Evolutionary conservation across 2,329 filamentous ascomycete species (phyloP), one percentile per base, ranked within the genome.

Genomic region (Fusarium subglutinans): DNA sequence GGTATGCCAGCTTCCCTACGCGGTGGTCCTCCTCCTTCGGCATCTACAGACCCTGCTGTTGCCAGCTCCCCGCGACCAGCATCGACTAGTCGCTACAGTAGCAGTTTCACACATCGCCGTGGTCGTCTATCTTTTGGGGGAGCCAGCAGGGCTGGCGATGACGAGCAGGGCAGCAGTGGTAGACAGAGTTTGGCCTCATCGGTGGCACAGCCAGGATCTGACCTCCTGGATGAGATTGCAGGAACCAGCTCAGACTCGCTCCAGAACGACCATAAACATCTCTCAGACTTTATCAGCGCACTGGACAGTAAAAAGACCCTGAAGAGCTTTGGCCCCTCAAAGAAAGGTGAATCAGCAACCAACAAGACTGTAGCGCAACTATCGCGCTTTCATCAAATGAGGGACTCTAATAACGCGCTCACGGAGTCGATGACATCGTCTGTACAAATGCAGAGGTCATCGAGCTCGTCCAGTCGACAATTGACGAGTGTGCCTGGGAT

Each of bases 351-450:
- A 73, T 90, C 91, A 30, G 89, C 92, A 2, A 92, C 92, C 54
- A 93, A 93, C 79, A 90, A 90, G 73, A 95, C 94, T 0, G 92
- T 91, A 41, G 93, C 93, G 47, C 93, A 96, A 75, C 87, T 98
- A 45, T 93, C 91, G 28, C 94, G 93, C 77, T 98, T 96, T 79
- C 94, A 96, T 77, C 89, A 90, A 66, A 96, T 98, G 93, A 90
- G 91, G 74, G 96, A 98, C 69, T 95, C 94, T 2, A 95, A 98
- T 79, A 93, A 94, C 63, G 93, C 91, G 10, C 87, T 99, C 45
- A 97, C 94, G 1, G 96, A 99, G 61, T 98, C 95, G 2, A 94
- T 99, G 88, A 94, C 94, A 35, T 96, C 94, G 2, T 98, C 96
- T 1, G 89, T 95, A 77, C 90, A 97, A 76, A 85, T 98, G 65